These are phyloP conservation scores for Penstemon eatonii DNA, from an alignment of 257 asterid species.

Conservation along the genomic window DNA sequence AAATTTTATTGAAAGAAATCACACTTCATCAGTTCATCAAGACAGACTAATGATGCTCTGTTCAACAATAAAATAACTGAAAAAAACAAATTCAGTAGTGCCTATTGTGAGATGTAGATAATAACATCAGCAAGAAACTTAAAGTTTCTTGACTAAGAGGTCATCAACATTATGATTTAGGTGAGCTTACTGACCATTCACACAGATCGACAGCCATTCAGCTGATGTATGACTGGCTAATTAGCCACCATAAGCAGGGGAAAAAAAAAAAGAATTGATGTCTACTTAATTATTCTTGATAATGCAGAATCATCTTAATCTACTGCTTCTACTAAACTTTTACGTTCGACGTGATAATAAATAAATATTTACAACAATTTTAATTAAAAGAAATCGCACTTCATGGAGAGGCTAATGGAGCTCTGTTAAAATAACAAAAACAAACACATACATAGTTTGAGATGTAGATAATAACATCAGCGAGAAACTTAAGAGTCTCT, in stretches of 20 bases:
- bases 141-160: slow-evolving; percentile 32
- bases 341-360: not conserved
- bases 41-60: not conserved
- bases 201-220: slow-evolving; percentile 36
- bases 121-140: slow-evolving; percentile 28
- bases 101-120: slow-evolving; percentile 28
- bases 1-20: not conserved
- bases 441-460: not conserved
- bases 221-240: slow-evolving; percentile 51
- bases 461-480: slow-evolving; percentile 34
- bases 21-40: not conserved
- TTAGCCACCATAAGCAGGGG: slow-evolving; percentile 39
- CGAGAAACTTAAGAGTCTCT: slow-evolving; percentile 30
- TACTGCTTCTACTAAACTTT: not conserved
- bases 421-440: too few species aligned
- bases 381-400: too few species aligned
- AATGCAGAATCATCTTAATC: too few species aligned
- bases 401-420: too few species aligned
- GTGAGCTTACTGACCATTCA: slow-evolving; percentile 56
- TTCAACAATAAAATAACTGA: not conserved
- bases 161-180: slow-evolving; percentile 36
- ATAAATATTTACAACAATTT: not conserved
- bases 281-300: too few species aligned
- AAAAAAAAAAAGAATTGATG: too few species aligned
- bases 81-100: not conserved